phyloP scores from a whole-genome alignment of 2,329 filamentous ascomycete genomes.

The Proliferodiscus dingleyae region DNA sequence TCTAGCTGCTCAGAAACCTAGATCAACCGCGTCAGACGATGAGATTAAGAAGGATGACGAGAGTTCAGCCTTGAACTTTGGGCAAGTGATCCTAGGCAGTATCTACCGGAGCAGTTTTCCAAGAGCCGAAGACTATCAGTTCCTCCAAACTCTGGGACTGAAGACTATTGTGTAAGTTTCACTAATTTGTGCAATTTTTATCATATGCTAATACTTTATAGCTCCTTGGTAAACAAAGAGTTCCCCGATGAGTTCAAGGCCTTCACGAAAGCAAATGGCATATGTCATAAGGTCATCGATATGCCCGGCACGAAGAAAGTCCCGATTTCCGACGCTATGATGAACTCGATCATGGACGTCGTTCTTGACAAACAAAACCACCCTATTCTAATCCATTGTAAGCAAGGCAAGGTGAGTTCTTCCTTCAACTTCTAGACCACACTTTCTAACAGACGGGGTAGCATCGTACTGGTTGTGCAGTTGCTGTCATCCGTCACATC shows the following conservation, averaged over 20 bases:
- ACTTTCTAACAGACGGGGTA: constrained; percentile 32
- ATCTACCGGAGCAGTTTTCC: constrained; percentile 83
- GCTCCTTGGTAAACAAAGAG: constrained; percentile 61
- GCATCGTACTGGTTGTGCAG: constrained; percentile 88
- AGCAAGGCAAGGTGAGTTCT: constrained; percentile 69
- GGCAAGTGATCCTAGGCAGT: constrained; percentile 60
- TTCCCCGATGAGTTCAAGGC: constrained; percentile 46
- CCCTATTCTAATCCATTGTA: constrained; percentile 85
- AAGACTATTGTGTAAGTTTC: constrained; percentile 71
- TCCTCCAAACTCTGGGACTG: constrained; percentile 61
- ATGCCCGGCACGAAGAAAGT: constrained; percentile 88
- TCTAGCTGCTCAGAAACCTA: constrained; percentile 13
- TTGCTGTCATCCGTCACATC: constrained; percentile 71
- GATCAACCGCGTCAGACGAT: constrained; percentile 13
- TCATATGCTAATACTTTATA: constrained; percentile 28
- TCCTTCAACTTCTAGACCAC: neutral
- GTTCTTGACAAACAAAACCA: constrained; percentile 70
- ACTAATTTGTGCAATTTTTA: neutral
- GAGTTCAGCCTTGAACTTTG: constrained; percentile 65
- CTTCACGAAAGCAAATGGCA: constrained; percentile 63
- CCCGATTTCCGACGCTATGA: constrained; percentile 59
- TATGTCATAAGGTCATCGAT: constrained; percentile 68
- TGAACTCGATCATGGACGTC: constrained; percentile 66
- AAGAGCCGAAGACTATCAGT: constrained; percentile 62
- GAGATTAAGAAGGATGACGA: constrained; percentile 12